Evolutionary conservation across 192 early-diverging fungal species (phyloP).

Genomic region (Radiomyces spectabilis): DNA sequence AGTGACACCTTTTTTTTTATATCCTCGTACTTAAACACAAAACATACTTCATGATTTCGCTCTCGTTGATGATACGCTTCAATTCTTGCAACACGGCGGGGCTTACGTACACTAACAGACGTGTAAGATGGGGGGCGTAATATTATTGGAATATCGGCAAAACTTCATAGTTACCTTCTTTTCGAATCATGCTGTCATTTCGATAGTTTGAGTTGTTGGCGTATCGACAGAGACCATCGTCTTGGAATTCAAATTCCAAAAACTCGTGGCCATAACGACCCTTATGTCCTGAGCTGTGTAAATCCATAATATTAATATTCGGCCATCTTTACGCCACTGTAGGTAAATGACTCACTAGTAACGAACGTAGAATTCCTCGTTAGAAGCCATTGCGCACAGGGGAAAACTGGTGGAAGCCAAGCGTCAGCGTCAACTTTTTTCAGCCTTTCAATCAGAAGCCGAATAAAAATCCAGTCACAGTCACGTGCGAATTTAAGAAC

Average conservation of each 20-base stretch:
- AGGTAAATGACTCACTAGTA: not conserved
- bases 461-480: no score
- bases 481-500: no score
- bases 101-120: constrained; percentile 75
- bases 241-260: constrained; percentile 91
- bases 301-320: not conserved
- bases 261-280: constrained; percentile 99
- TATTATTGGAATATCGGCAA: not conserved
- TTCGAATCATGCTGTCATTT: constrained; percentile 92
- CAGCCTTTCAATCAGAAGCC: no score
- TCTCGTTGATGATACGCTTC: constrained; percentile 81
- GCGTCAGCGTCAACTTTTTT: no score
- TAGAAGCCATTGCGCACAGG: no score
- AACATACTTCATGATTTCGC: constrained; percentile 80
- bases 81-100: constrained; percentile 78
- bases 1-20: not conserved
- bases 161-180: constrained; percentile 54
- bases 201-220: constrained; percentile 98
- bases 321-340: no score
- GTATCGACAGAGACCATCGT: constrained; percentile 84
- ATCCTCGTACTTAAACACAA: no score
- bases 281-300: constrained; percentile 71
- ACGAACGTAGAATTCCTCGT: no score
- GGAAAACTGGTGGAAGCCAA: no score
- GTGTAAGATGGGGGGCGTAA: not conserved